Evolutionary conservation across 2,329 filamentous ascomycete genomes (phyloP).

Genomic region (Exserohilum turcica): DNA sequence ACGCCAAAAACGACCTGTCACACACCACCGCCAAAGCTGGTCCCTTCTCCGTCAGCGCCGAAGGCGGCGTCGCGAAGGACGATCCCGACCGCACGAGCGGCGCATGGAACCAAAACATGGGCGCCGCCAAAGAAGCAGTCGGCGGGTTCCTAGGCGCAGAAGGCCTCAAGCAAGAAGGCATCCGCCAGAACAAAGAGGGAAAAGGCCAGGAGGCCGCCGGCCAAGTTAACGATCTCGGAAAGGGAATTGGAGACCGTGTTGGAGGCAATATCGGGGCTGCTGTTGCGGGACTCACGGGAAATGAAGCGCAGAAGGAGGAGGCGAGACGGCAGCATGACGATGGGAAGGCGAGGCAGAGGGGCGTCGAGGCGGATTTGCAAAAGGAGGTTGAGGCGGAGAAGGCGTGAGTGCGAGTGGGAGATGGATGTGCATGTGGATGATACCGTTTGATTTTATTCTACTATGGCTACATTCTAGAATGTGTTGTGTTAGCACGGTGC

Average conservation of each 20-base stretch:
- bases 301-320: conserved; percentile 66
- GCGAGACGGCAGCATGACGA: conserved; percentile 74
- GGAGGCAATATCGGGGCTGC: conserved; percentile 73
- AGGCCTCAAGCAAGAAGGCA: conserved; percentile 73
- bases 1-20: conserved; percentile 72
- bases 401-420: neutral
- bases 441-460: no score
- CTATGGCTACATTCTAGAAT: no score
- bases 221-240: conserved; percentile 74
- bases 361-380: conserved; percentile 79
- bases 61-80: conserved; percentile 73
- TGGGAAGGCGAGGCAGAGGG: conserved; percentile 83
- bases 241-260: conserved; percentile 62
- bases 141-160: conserved; percentile 78
- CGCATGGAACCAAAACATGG: conserved; percentile 87
- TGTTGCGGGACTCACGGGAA: conserved; percentile 73
- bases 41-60: conserved; percentile 69
- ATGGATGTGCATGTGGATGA: neutral
- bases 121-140: conserved; percentile 79
- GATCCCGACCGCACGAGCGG: conserved; percentile 73
- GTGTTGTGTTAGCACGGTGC: no score
- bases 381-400: conserved; percentile 60
- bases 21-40: conserved; percentile 77
- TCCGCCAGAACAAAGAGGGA: conserved; percentile 78
- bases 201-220: conserved; percentile 82